Conservation (phyloP, 208 protist species). For the Leishmania gerbilli region DNA sequence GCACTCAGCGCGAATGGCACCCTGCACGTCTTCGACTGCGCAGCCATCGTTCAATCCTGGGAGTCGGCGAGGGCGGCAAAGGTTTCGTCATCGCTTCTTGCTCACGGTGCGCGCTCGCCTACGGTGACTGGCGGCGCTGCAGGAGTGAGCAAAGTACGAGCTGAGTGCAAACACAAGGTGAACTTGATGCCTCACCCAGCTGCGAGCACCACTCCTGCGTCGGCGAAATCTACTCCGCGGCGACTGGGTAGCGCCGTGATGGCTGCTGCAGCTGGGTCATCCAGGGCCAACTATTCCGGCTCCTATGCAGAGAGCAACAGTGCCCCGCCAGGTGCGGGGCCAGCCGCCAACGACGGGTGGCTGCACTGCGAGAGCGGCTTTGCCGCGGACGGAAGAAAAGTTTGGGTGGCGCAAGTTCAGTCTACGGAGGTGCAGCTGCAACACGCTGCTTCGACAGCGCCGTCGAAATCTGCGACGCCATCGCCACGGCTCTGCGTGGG, state of each 20-base stretch:
- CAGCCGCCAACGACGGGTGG: slow-evolving; percentile 10
- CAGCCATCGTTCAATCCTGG: slow-evolving; percentile 26
- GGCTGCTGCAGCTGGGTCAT: slow-evolving; percentile 1
- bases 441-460: background rate
- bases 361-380: slow-evolving; percentile 20
- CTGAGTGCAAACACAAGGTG: slow-evolving; percentile 25
- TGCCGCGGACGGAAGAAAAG: slow-evolving; percentile 15
- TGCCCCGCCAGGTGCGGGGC: background rate
- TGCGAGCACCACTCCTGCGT: background rate
- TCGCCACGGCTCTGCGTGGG: slow-evolving; percentile 16
- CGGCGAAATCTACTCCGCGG: background rate
- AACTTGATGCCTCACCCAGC: background rate
- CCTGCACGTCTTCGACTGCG: slow-evolving; percentile 61
- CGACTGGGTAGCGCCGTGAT: slow-evolving; percentile 1
- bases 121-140: background rate
- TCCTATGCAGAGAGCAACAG: background rate
- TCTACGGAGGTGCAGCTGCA: slow-evolving; percentile 21
- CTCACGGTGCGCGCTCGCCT: background rate
- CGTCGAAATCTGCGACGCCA: background rate
- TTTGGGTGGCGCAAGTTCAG: slow-evolving; percentile 31
- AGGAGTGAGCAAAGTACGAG: slow-evolving; percentile 13
- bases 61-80: slow-evolving; percentile 1
- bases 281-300: background rate
- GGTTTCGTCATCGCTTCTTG: background rate
- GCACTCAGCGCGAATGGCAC: slow-evolving; percentile 63